phyloP scores from a whole-genome alignment of 73 alveolate species.

The Paramecium sonneborni region DNA sequence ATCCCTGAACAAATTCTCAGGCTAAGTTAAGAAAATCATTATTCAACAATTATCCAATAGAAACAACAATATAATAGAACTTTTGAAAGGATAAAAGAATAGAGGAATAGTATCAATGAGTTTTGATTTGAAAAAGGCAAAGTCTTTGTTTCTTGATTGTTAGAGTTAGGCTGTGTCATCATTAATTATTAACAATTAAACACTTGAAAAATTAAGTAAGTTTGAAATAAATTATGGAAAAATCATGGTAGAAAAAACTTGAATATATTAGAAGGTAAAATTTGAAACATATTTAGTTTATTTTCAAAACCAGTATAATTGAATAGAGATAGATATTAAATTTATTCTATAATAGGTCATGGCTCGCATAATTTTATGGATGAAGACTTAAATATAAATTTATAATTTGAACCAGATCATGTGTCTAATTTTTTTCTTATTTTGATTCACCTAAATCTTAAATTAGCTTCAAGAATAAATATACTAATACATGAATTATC shows the following conservation, averaged over 20 bases:
- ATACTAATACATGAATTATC: constrained; percentile 95
- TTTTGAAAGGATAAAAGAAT: background rate
- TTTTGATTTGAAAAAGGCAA: background rate
- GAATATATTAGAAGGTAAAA: background rate
- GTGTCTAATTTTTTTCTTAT: constrained; percentile 94
- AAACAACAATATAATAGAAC: background rate
- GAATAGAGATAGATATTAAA: too few relatives aligned
- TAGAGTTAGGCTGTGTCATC: constrained; percentile 5
- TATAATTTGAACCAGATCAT: constrained; percentile 93
- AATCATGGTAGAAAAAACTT: background rate
- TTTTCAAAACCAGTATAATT: constrained; percentile 69
- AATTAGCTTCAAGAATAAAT: constrained; percentile 77
- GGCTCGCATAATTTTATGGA: constrained; percentile 94
- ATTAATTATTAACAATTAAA: background rate
- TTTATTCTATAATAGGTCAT: constrained; percentile 80
- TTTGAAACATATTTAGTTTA: background rate
- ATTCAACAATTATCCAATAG: background rate
- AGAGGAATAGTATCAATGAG: background rate
- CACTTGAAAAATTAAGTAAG: background rate
- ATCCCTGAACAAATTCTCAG: background rate
- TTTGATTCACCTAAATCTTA: constrained; percentile 91
- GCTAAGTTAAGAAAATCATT: background rate
- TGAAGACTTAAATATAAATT: constrained; percentile 87
- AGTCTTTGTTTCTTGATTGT: background rate
- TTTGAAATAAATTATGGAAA: background rate